These are phyloP conservation scores for Aspergillus transmontanensis DNA, from an alignment of 2,329 filamentous ascomycete genomes.

Conservation along the genomic window DNA sequence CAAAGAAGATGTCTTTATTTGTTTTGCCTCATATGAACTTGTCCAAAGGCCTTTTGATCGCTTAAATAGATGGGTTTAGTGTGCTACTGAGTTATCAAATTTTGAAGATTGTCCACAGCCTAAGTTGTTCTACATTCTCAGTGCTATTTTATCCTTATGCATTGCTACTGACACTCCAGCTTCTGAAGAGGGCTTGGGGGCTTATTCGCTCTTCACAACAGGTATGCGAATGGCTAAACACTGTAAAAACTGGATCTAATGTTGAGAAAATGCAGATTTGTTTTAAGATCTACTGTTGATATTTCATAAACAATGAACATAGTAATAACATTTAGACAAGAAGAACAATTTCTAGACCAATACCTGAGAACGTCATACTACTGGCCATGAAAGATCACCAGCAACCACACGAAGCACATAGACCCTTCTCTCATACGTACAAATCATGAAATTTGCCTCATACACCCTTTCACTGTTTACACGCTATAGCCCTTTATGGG, in stretches of 20 bases:
- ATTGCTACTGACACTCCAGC: not conserved
- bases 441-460: constrained; percentile 13
- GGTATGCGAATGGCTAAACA: not conserved
- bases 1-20: not conserved
- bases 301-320: constrained; percentile 11
- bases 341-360: constrained; percentile 10
- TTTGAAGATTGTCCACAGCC: not conserved
- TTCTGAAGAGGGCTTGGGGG: not conserved
- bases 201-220: not conserved
- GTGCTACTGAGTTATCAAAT: not conserved
- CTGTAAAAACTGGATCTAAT: not conserved
- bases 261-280: no score
- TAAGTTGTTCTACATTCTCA: not conserved
- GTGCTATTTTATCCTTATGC: not conserved
- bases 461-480: not conserved
- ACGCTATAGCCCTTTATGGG: constrained; percentile 48
- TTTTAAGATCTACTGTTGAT: not conserved
- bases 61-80: no score
- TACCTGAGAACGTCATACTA: not conserved
- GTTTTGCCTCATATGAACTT: not conserved
- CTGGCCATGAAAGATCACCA: not conserved
- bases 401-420: constrained; percentile 1
- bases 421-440: constrained; percentile 12
- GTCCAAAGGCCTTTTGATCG: not conserved
- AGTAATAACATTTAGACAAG: constrained; percentile 21